Percentiles rank a stretch among this genome's conserved stretches.
Evolutionary conservation across 306 rosid species (phyloP).

Genomic region (Cicer arietinum): DNA sequence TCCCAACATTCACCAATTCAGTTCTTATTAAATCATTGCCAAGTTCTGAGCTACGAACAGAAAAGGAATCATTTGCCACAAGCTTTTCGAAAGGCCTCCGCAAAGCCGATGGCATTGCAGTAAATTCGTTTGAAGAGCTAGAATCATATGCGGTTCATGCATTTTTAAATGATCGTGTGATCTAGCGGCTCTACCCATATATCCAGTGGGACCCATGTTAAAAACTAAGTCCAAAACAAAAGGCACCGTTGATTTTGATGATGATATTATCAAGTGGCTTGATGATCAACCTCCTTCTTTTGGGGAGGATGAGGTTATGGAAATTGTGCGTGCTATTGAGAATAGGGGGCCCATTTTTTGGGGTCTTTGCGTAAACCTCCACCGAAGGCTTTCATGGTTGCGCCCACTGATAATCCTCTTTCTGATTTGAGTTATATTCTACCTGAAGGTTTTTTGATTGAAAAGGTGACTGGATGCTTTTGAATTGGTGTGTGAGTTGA

Average conservation of each 20-base stretch:
- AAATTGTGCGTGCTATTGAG: conserved; percentile 44
- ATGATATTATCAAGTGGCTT: too few species aligned
- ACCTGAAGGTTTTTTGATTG: too few species aligned
- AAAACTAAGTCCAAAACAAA: conserved; percentile 1
- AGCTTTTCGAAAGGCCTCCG: neutral
- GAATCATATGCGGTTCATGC: conserved; percentile 50
- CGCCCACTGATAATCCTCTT: neutral
- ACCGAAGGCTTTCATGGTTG: neutral
- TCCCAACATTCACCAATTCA: conserved; percentile 45
- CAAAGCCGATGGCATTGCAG: conserved; percentile 50
- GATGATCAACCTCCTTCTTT: conserved; percentile 18
- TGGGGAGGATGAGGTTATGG: conserved; percentile 26
- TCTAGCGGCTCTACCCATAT: conserved; percentile 25
- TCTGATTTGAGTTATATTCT: neutral
- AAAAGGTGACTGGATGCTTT: too few species aligned
- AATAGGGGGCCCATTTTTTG: conserved; percentile 35
- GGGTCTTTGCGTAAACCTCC: conserved; percentile 52
- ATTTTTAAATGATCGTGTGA: neutral
- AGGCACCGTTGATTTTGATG: neutral
- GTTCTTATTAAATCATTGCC: conserved; percentile 50
- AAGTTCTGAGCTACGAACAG: neutral
- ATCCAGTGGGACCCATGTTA: conserved; percentile 61
- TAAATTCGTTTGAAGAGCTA: conserved; percentile 56
- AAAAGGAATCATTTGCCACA: neutral
- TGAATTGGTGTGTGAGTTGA: too few species aligned